Evolutionary conservation across 257 asterid genomes (phyloP), one percentile per base, ranked within the genome.

Genomic region (Haberlea rhodopensis): DNA sequence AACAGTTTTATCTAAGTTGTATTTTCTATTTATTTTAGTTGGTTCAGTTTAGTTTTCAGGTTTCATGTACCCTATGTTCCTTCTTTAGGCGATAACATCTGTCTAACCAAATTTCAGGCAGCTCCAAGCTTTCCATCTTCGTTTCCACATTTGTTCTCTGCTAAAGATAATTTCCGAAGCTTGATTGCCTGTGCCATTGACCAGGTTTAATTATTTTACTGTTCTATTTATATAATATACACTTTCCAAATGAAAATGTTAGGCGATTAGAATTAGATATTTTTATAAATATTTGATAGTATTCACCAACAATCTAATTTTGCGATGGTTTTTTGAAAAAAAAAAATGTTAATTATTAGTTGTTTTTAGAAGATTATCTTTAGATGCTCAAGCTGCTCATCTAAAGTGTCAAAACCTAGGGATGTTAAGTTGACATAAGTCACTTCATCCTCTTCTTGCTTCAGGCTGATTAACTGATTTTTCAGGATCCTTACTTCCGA

Each of bases 181-280:
- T 75, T 92, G 86, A 87, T 92, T 81, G 97, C 98, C 31, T 92
- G 98, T 63, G 98, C 98, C 52, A 92, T 92, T 34, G 97, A 92
- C 73, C 98, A 92, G 98, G 98, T 92, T 65, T 32, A 0, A 57
- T 52, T 74, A 75, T 61, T 22, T 70, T 68, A 74, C 55, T n/a
- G 10, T 65, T 71, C 72, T 55, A 18, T 27, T 60, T 20, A 13
- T 58, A 55, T 29, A 46, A 23, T 7, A 21, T 34, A 40, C 6
- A 52, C 45, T 53, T 34, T n/a, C 26, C 32, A 43, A 4, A 26
- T 26, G 8, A 31, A 19, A 6, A 31, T 8, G 37, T 54, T 54
- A 18, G 54, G 9, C 8, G 23, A 24, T 19, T 29, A 10, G 48
- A 26, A 16, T 24, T 55, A 28, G 32, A 31, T 1, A 5, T 28